Evolutionary conservation across 257 asterid species (phyloP), one percentile per base, ranked within the genome.

Genomic region (Primulina tabacum): DNA sequence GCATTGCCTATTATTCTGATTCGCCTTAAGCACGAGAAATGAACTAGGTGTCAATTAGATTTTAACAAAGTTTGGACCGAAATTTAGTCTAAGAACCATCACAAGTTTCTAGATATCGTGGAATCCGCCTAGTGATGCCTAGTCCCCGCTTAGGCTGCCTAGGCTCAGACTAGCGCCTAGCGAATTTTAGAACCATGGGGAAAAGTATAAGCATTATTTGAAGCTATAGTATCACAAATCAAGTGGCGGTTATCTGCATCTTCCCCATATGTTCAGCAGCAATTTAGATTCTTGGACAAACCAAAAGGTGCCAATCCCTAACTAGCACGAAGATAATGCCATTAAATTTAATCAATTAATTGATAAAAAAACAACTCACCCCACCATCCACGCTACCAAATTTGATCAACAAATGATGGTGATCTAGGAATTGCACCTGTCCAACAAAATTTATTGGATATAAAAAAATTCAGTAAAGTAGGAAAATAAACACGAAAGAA

Each of bases 331-430:
- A 61, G 32, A 59, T 12, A 60, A 32, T 26, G 10, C 47, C 29
- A 43, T 28, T 40, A 62, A 60, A 40, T 12, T 61, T 65, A 55
- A 72, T 57, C 30, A 43, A 62, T 6, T 68, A 72, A 74, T 75
- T 56, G 79, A 43, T 56, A 64, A 40, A 72, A 65, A 73, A 72
- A 77, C 73, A 67, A 78, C 97, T 86, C 81, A 93, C 98, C 87
- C 92, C 97, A 67, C 95, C 99, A 82, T 90, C 97, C 69, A 90
- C 94, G 82, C 98, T 90, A 69, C 98, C 98, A 79, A 93, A 83
- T 85, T 93, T 93, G 85, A 93, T 89, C 77, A 90, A 80, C 65
- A 90, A 81, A 82, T 93, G 96, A 75, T 89, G 87, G 40, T 97
- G 95, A 76, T 93, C 96, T 82, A 93, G 80, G 81, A 93, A 90